Base-by-base conservation (phyloP, 106 monocot genomes). In the Phalaenopsis aphrodite region DNA sequence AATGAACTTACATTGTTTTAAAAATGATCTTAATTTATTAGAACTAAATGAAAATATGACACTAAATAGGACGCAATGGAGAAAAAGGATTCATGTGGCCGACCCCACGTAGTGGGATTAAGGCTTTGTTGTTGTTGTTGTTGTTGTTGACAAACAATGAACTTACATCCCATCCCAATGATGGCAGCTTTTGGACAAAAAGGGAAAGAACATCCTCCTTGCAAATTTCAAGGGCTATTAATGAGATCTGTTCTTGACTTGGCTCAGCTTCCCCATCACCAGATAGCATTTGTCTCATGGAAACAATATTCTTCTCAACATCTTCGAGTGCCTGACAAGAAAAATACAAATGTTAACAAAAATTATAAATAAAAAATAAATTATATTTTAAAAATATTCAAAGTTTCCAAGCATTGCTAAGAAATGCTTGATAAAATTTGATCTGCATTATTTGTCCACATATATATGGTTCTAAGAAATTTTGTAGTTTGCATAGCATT, bases 121-220 rank as follows among this genome's bases (percentile, higher is more conserved):
- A n/a, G n/a, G n/a, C n/a, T n/a, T n/a, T n/a, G n/a, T n/a, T n/a
- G n/a, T n/a, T n/a, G n/a, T n/a, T n/a, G n/a, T n/a, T n/a, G n/a
- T n/a, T n/a, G n/a, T n/a, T n/a, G n/a, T n/a, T n/a, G n/a, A 75
- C 30, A 47, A 38, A 49, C 18, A 1, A 73, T 74, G 56, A 82
- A 87, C 94, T 83, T 89, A 99, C 99, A 75, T 99, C 89, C 99
- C 95, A 99, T 9, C 91, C 87, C 79, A 99, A 77, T 47, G 89
- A 79, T 37, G 99, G 95, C 83, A 99, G 84, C 75, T 95, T 99
- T 39, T 95, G 92, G 37, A 93, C 86, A 83, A 95, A 88, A 42
- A 99, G 95, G 30, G 98, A 89, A 82, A 99, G 86, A 76, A 95
- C 84, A 77, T 86, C 99, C 85, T 95, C 94, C 79, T 95, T 95